These are phyloP conservation scores for Geosmithia flava DNA, from an alignment of 2,329 filamentous ascomycete species.

Conservation along the genomic window DNA sequence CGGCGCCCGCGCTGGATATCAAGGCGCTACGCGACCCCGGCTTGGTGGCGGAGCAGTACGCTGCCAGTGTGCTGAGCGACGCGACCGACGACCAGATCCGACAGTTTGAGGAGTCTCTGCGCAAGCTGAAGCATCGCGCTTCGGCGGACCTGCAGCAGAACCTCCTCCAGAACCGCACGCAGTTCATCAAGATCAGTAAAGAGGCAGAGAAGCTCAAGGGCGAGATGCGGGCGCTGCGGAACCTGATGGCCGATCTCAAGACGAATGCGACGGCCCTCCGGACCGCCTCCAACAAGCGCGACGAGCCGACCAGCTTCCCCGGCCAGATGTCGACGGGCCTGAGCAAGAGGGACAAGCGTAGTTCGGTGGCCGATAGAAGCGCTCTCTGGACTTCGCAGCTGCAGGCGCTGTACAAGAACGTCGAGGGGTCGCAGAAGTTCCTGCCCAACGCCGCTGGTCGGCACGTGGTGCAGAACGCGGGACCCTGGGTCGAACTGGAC, in stretches of 20 bases:
- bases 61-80: constrained; percentile 62
- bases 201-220: constrained; percentile 95
- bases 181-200: constrained; percentile 99
- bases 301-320: constrained; percentile 29
- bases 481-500: constrained; percentile 90
- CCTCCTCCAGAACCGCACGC: constrained; percentile 91
- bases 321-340: constrained; percentile 40
- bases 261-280: constrained; percentile 58
- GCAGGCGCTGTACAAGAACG: constrained; percentile 78
- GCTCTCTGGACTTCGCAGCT: constrained; percentile 58
- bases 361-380: constrained; percentile 65
- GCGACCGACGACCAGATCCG: constrained; percentile 80
- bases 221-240: constrained; percentile 84
- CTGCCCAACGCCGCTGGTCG: constrained; percentile 81
- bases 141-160: constrained; percentile 83
- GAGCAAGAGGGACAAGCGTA: constrained; percentile 70
- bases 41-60: constrained; percentile 68
- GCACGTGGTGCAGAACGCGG: constrained; percentile 87
- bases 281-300: constrained; percentile 40
- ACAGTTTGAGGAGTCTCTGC: constrained; percentile 65
- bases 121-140: constrained; percentile 65
- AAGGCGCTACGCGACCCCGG: constrained; percentile 70
- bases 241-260: constrained; percentile 87
- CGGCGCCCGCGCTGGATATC: constrained; percentile 58
- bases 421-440: constrained; percentile 97